Percentiles rank a stretch among this genome's conserved stretches.
Conservation (phyloP, 2,329 filamentous ascomycete genomes). For the Monosporascus sp. region DNA sequence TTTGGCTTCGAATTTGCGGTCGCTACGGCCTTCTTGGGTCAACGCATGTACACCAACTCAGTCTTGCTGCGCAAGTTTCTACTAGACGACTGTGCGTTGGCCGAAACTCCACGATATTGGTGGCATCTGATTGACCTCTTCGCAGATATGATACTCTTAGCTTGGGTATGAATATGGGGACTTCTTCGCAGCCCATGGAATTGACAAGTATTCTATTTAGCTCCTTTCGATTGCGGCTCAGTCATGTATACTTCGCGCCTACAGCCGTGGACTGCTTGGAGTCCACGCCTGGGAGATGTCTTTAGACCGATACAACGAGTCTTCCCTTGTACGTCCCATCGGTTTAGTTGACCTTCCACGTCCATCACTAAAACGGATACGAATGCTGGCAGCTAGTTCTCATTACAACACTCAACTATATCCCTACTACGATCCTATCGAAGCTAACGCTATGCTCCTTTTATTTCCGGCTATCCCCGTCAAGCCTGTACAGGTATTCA, state of each 20-base stretch:
- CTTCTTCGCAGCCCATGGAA: no score
- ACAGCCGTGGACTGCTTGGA: constrained; percentile 2
- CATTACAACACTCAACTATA: not conserved
- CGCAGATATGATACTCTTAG: not conserved
- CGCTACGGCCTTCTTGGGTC: constrained; percentile 3
- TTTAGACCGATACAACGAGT: constrained; percentile 2
- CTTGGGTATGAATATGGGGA: not conserved
- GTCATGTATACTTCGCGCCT: constrained; percentile 2
- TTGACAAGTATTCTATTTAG: not conserved
- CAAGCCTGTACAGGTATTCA: constrained; percentile 1
- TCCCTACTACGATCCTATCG: constrained; percentile 2
- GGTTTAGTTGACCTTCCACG: not conserved
- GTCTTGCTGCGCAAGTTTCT: constrained; percentile 5
- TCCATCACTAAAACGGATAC: not conserved
- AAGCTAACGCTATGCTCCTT: constrained; percentile 8
- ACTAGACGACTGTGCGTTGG: constrained; percentile 7
- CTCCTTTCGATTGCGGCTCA: constrained; percentile 1
- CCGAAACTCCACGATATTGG: not conserved
- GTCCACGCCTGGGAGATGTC: constrained; percentile 8
- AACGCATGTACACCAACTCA: constrained; percentile 8
- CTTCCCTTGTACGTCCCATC: not conserved
- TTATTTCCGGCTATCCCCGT: constrained; percentile 8
- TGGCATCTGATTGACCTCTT: not conserved
- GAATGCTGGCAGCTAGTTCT: not conserved
- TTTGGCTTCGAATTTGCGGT: constrained; percentile 3